phyloP scores from a whole-genome alignment of 192 early-diverging fungal genomes.

The Hyaloraphidium curvatum region DNA sequence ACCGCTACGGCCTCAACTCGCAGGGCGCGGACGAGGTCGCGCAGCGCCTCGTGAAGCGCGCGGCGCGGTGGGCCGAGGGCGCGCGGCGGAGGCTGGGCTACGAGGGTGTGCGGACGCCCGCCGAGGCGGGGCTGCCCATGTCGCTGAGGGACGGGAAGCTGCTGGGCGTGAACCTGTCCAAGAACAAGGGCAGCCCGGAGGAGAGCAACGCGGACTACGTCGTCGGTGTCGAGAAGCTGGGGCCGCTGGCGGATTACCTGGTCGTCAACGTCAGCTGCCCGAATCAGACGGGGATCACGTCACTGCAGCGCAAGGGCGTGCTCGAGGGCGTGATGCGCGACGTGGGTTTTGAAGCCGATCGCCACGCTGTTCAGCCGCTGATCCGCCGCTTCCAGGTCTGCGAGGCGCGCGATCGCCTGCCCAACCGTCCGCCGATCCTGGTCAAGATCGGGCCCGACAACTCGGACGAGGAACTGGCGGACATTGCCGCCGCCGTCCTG shows the following conservation, averaged over 20 bases:
- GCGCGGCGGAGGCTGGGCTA: too few relatives aligned
- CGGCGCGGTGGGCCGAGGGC: not conserved
- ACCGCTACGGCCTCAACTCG: slow-evolving; percentile 81
- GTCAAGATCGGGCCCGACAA: slow-evolving; percentile 88
- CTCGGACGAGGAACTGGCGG: slow-evolving; percentile 42
- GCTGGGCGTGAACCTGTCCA: slow-evolving; percentile 74
- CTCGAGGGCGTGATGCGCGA: slow-evolving; percentile 47
- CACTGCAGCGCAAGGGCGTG: slow-evolving; percentile 44
- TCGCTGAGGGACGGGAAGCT: slow-evolving; percentile 37
- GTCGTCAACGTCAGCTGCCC: slow-evolving; percentile 80
- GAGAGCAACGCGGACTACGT: slow-evolving; percentile 64
- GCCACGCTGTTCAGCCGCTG: not conserved
- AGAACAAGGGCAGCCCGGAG: slow-evolving; percentile 54
- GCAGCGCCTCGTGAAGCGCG: slow-evolving; percentile 29
- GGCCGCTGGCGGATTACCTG: slow-evolving; percentile 65
- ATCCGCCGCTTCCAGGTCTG: slow-evolving; percentile 22
- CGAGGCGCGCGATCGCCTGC: slow-evolving; percentile 16
- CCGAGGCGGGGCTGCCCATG: slow-evolving; percentile 14
- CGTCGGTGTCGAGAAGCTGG: slow-evolving; percentile 48
- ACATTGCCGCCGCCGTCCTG: slow-evolving; percentile 58
- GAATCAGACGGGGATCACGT: slow-evolving; percentile 66
- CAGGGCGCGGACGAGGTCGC: slow-evolving; percentile 45
- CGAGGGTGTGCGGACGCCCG: too few relatives aligned
- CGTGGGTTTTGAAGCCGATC: slow-evolving; percentile 17
- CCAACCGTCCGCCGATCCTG: slow-evolving; percentile 46